Evolutionary conservation across 2,329 filamentous ascomycete species (phyloP).

Genomic region (Chalara sp.): DNA sequence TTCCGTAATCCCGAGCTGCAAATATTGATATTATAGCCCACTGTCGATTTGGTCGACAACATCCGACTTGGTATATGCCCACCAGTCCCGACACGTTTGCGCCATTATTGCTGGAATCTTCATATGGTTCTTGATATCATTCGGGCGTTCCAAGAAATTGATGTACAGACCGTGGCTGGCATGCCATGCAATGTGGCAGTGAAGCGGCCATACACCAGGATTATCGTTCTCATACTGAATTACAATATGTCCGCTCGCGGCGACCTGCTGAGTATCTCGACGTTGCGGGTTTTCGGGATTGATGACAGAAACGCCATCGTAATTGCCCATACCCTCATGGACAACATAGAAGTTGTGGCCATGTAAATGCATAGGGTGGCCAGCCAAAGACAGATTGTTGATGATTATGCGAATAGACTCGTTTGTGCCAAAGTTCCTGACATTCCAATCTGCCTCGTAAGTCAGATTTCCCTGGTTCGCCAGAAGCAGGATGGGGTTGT

Average conservation of each 20-base stretch:
- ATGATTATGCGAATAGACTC: slow-evolving; percentile 46
- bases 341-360: slow-evolving; percentile 67
- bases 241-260: slow-evolving; percentile 30
- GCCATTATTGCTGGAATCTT: not conserved
- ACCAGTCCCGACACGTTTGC: not conserved
- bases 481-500: slow-evolving; percentile 46
- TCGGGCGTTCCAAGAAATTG: not conserved
- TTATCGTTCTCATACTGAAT: slow-evolving; percentile 42
- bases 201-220: slow-evolving; percentile 45
- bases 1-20: too few species aligned
- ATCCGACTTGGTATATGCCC: not conserved
- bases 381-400: slow-evolving; percentile 40
- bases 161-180: slow-evolving; percentile 31
- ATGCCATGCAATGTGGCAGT: slow-evolving; percentile 45
- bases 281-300: slow-evolving; percentile 42
- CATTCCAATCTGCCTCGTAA: slow-evolving; percentile 47
- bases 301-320: slow-evolving; percentile 22
- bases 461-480: slow-evolving; percentile 44
- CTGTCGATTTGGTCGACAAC: not conserved
- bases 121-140: not conserved
- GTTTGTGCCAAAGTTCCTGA: slow-evolving; percentile 45
- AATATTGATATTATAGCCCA: not conserved
- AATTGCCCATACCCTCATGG: slow-evolving; percentile 37
- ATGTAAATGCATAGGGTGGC: slow-evolving; percentile 63
- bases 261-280: slow-evolving; percentile 42